Base-by-base conservation (phyloP, 768 basidiomycete genomes). In the Leccinellum luteum region DNA sequence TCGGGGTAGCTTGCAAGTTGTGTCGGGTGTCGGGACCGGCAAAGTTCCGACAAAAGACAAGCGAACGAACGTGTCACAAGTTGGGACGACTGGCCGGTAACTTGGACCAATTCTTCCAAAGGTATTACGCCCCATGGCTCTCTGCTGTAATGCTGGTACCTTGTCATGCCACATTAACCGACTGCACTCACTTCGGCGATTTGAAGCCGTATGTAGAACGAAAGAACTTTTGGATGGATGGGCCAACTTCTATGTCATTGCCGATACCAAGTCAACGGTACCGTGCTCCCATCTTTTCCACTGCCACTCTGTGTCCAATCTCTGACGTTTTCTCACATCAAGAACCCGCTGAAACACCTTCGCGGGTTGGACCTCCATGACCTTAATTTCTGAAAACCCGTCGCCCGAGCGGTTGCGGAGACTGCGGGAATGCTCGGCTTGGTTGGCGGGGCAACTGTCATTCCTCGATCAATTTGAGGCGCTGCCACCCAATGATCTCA, bases 401-500 rank as follows among this genome's bases (percentile, higher is more conserved):
- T 21, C 9, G 2, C 25, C 15, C 21, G 14, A 25, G 45, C 38
- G 13, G 19, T 4, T 5, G n/a, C 13, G 60, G 55, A 32, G 28
- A 28, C 19, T 32, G 21, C 52, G 52, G 52, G 30, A 43, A 51
- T 28, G 28, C 28, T 28, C 17, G 34, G 47, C 45, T 55, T 6
- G 32, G 50, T 19, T 51, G 49, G 19, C 12, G 21, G 51, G 5
- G 50, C 44, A 50, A 55, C 19, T 30, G 23, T 44, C 15, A 35
- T 41, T 28, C 41, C 31, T 45, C n/a, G 14, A 53, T 62, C 49
- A 41, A 47, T n/a, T n/a, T n/a, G n/a, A 58, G 32, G n/a, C 35
- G 35, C 9, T 9, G 34, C 28, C 48, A 30, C 56, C 44, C 32
- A 27, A 31, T 38, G 8, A 47, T 23, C 32, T 35, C 14, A 19